Evolutionary conservation across 352 stramenopile species (phyloP).

Genomic region (Pythium angustatum): DNA sequence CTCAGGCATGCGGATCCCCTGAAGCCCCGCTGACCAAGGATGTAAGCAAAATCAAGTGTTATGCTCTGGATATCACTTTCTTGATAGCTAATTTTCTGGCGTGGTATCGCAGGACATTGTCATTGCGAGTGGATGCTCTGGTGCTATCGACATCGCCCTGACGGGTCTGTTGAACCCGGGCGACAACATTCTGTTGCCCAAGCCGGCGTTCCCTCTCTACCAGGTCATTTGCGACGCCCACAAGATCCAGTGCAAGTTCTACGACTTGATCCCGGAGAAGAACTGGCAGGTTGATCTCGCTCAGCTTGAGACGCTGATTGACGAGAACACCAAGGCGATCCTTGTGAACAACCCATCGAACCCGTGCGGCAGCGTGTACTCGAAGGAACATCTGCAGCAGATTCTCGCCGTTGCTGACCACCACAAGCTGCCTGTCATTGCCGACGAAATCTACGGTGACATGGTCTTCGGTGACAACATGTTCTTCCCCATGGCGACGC

Average conservation of each 20-base stretch:
- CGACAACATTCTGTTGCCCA: slow-evolving; percentile 92
- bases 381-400: slow-evolving; percentile 72
- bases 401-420: slow-evolving; percentile 76
- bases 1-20: slow-evolving; percentile 67
- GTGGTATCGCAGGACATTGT: slow-evolving; percentile 79
- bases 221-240: slow-evolving; percentile 93
- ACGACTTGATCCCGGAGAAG: slow-evolving; percentile 84
- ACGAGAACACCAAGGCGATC: slow-evolving; percentile 89
- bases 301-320: slow-evolving; percentile 88
- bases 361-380: slow-evolving; percentile 94
- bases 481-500: slow-evolving; percentile 82
- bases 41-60: no score
- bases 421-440: slow-evolving; percentile 93
- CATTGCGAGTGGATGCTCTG: slow-evolving; percentile 92
- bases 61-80: not conserved
- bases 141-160: slow-evolving; percentile 93
- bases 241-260: slow-evolving; percentile 91
- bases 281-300: slow-evolving; percentile 94
- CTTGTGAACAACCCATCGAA: slow-evolving; percentile 96
- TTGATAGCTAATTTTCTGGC: not conserved
- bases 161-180: slow-evolving; percentile 87
- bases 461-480: slow-evolving; percentile 75
- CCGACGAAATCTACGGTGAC: slow-evolving; percentile 87
- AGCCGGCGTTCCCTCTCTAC: slow-evolving; percentile 95
- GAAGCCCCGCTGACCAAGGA: slow-evolving; percentile 76